phyloP scores from a whole-genome alignment of 306 rosid genomes.

The Datisca glomerata region DNA sequence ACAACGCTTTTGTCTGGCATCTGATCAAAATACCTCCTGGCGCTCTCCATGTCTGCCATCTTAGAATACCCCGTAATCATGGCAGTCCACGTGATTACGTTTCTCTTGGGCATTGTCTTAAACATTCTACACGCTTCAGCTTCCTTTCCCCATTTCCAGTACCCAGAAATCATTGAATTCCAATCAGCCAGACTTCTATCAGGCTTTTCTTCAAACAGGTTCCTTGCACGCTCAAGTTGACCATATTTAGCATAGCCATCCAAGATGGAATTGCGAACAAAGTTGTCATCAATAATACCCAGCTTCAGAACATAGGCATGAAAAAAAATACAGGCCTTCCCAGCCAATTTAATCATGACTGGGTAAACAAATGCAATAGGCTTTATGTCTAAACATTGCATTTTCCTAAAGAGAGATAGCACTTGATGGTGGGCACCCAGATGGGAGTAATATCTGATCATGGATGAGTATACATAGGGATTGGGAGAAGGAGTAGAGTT shows the following conservation, averaged over 20 bases:
- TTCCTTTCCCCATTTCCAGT: slow-evolving; percentile 47
- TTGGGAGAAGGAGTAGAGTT: slow-evolving; percentile 21
- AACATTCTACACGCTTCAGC: slow-evolving; percentile 39
- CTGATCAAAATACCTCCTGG: slow-evolving; percentile 42
- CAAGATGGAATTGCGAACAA: slow-evolving; percentile 39
- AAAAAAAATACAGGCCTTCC: slow-evolving; percentile 26
- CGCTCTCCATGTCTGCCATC: slow-evolving; percentile 26
- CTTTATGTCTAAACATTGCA: slow-evolving; percentile 16
- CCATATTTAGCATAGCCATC: slow-evolving; percentile 26
- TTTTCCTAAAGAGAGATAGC: slow-evolving; percentile 25
- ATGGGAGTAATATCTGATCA: slow-evolving; percentile 42
- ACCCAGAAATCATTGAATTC: slow-evolving; percentile 51
- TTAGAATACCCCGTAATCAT: slow-evolving; percentile 58
- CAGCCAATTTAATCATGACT: slow-evolving; percentile 30
- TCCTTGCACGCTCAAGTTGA: slow-evolving; percentile 27
- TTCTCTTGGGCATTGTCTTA: slow-evolving; percentile 22
- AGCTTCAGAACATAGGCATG: slow-evolving; percentile 35
- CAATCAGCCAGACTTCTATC: slow-evolving; percentile 47
- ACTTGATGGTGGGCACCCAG: slow-evolving; percentile 15
- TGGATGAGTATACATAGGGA: slow-evolving; percentile 27
- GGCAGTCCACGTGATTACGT: slow-evolving; percentile 47
- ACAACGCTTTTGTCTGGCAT: slow-evolving; percentile 46
- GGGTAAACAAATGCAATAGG: slow-evolving; percentile 31
- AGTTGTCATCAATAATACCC: slow-evolving; percentile 30
- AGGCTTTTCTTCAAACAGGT: slow-evolving; percentile 43